Evolutionary conservation across 139 green algal genomes (phyloP).

Genomic region (Mesostigma viride): DNA sequence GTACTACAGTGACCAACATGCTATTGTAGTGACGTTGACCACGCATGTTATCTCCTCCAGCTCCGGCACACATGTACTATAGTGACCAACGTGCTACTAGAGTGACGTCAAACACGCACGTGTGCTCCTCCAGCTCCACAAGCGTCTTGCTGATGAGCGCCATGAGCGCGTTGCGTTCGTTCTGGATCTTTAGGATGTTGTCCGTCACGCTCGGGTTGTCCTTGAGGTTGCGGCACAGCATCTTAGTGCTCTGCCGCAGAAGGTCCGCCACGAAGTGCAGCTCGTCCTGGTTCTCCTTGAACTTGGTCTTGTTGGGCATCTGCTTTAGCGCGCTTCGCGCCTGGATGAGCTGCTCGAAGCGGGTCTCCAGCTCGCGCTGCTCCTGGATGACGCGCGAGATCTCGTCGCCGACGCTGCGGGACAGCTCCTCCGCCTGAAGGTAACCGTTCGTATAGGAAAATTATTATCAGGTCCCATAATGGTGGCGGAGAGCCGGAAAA

Average conservation of each 20-base stretch:
- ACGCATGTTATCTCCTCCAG: too few relatives aligned
- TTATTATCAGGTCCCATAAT: too few relatives aligned
- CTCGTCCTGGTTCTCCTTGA: conserved; percentile 39
- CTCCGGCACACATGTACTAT: too few relatives aligned
- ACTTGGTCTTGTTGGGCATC: conserved; percentile 57
- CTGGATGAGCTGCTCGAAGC: conserved; percentile 52
- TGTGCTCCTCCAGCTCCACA: not conserved
- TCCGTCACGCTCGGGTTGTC: conserved; percentile 68
- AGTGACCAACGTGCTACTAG: too few relatives aligned
- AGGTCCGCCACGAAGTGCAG: conserved; percentile 50
- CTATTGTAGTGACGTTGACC: too few relatives aligned
- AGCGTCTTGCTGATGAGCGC: conserved; percentile 40
- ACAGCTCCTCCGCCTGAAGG: conserved; percentile 33
- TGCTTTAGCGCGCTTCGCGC: conserved; percentile 43
- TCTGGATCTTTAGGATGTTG: conserved; percentile 66
- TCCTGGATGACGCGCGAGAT: conserved; percentile 57
- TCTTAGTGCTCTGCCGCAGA: conserved; percentile 50
- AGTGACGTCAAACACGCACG: too few relatives aligned
- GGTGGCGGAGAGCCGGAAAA: too few relatives aligned
- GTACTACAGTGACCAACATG: too few relatives aligned
- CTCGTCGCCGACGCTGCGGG: conserved; percentile 57
- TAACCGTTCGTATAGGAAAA: too few relatives aligned
- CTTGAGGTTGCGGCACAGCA: conserved; percentile 57
- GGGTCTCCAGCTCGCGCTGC: conserved; percentile 56
- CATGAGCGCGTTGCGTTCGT: conserved; percentile 47